phyloP scores from a whole-genome alignment of 129 eudicot genomes.

The Helianthus tuberosus region DNA sequence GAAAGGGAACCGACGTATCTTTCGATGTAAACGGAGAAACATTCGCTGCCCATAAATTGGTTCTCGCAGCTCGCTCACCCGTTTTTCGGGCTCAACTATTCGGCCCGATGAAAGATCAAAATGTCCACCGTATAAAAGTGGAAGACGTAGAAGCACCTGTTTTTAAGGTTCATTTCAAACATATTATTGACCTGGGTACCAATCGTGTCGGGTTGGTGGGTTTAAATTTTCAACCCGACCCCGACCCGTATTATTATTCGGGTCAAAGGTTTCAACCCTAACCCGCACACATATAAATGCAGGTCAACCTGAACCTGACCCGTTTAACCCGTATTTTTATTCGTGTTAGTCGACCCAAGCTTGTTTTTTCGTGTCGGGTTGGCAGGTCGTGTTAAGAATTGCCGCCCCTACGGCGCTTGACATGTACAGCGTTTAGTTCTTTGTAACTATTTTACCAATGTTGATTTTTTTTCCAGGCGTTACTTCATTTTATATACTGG shows the following conservation, averaged over 20 bases:
- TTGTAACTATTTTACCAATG: background rate
- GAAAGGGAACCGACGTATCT: conserved; percentile 52
- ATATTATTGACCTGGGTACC: background rate
- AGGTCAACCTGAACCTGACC: no score
- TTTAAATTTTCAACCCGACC: no score
- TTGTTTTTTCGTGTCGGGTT: no score
- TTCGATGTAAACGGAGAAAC: conserved; percentile 60
- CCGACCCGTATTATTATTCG: no score
- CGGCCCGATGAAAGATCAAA: conserved; percentile 63
- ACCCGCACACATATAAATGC: no score
- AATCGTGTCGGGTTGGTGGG: no score
- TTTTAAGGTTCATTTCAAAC: conserved; percentile 50
- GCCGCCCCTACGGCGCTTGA: no score
- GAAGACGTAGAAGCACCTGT: conserved; percentile 57
- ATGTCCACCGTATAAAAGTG: conserved; percentile 35
- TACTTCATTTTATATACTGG: conserved; percentile 64
- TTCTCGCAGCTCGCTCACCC: conserved; percentile 71
- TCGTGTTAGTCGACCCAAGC: no score
- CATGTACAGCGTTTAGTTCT: background rate
- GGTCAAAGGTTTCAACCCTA: no score
- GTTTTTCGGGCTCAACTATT: conserved; percentile 67
- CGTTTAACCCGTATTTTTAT: no score
- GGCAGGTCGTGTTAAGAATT: no score
- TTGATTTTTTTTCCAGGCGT: conserved; percentile 40
- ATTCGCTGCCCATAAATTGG: conserved; percentile 64